phyloP scores from a whole-genome alignment of 768 basidiomycete species.

The Crassisporium funariophilum region DNA sequence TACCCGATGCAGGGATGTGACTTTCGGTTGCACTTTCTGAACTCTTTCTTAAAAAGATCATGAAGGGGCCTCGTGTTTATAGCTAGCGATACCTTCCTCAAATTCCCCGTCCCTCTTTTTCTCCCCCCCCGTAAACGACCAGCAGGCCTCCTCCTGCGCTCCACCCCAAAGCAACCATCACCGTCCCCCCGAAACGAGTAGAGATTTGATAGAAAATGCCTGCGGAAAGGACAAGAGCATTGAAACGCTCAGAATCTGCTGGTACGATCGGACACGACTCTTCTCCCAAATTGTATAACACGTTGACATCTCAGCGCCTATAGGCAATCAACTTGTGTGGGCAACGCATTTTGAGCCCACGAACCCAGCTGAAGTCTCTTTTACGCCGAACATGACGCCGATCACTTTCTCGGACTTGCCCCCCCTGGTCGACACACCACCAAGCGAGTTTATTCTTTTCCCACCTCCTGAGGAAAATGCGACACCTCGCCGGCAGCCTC shows the following conservation, averaged over 20 bases:
- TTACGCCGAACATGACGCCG: constrained; percentile 23
- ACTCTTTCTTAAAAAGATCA: constrained; percentile 28
- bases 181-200: constrained; percentile 3
- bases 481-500: constrained; percentile 47
- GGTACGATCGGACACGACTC: constrained; percentile 18
- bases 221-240: constrained; percentile 31
- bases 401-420: constrained; percentile 25
- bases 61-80: constrained; percentile 33
- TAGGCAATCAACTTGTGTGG: constrained; percentile 35
- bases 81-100: constrained; percentile 28
- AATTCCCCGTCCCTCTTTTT: constrained; percentile 21
- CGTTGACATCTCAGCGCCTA: constrained; percentile 19
- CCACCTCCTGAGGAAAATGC: constrained; percentile 44
- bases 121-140: constrained; percentile 16
- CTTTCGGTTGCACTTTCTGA: constrained; percentile 19
- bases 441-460: constrained; percentile 57
- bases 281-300: constrained; percentile 4
- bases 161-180: constrained; percentile 8
- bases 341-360: constrained; percentile 28
- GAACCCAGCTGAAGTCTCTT: constrained; percentile 20
- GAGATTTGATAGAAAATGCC: constrained; percentile 24
- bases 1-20: constrained; percentile 30
- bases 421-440: constrained; percentile 32
- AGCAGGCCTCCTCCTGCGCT: constrained; percentile 8
- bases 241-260: constrained; percentile 26